Conservation (phyloP, 768 basidiomycete species). For the Phanerochaete sordida region DNA sequence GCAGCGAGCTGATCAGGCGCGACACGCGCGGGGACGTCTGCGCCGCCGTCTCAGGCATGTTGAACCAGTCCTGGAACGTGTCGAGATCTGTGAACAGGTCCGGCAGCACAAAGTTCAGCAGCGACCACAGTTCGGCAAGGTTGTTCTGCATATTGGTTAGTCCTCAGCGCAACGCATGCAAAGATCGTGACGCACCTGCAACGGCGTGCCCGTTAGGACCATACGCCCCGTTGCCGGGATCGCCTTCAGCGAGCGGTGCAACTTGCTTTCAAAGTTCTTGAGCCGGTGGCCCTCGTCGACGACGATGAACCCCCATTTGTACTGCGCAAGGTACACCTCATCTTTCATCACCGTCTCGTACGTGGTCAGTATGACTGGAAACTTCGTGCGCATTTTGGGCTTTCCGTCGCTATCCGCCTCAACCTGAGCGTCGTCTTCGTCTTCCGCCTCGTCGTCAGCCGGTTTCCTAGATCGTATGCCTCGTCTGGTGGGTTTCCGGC, state of each 20-base stretch:
- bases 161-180: background rate
- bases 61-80: slow-evolving; percentile 90
- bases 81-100: slow-evolving; percentile 89
- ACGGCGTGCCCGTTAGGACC: slow-evolving; percentile 93
- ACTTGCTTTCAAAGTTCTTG: slow-evolving; percentile 90
- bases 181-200: slow-evolving; percentile 63
- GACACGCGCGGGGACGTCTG: slow-evolving; percentile 54
- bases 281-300: slow-evolving; percentile 95
- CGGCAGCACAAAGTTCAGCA: slow-evolving; percentile 94
- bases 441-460: background rate
- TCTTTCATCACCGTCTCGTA: slow-evolving; percentile 93
- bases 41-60: slow-evolving; percentile 53
- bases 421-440: slow-evolving; percentile 12
- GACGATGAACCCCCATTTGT: slow-evolving; percentile 88
- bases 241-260: slow-evolving; percentile 87
- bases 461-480: background rate
- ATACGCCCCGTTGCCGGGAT: slow-evolving; percentile 83
- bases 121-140: slow-evolving; percentile 88
- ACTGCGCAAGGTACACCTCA: slow-evolving; percentile 57
- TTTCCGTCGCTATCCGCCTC: background rate
- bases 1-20: slow-evolving; percentile 73
- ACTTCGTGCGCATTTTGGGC: slow-evolving; percentile 28
- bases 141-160: slow-evolving; percentile 66
- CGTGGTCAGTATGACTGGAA: slow-evolving; percentile 86
- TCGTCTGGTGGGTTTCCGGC: background rate